Evolutionary conservation across 495 filamentous ascomycete species (phyloP), one percentile per base, ranked within the genome.

Genomic region (Xylaria flabelliformis): DNA sequence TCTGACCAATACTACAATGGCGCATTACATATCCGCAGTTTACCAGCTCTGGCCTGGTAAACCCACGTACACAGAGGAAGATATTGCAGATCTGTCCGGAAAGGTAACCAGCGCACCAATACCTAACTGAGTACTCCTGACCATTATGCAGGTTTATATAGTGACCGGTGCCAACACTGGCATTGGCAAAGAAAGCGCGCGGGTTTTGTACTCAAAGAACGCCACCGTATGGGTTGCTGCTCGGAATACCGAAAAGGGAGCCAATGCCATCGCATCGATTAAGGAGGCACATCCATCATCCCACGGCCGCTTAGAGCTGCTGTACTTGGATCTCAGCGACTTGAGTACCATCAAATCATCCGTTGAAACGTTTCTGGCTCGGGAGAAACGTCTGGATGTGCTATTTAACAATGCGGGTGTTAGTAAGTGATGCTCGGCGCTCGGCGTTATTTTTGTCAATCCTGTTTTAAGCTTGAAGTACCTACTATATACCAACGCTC

Each of bases 221-320:
- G 87, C 81, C 26, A 86, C 79, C 4, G 83, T 90, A 55, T 88
- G 87, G 78, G 74, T 88, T 34, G 84, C 85, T n/a, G 81, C 82
- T n/a, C 86, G 88, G 50, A 83, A 77, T 46, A 75, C 78, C 39
- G 73, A 76, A 21, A 84, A 79, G 39, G 79, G 78, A 32, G 74
- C 77, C 21, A 50, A 44, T 56, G 80, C 78, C 34, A 78, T 82
- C 46, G 62, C 67, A 61, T 69, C 64, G 10, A 74, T 80, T 69
- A 69, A 66, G 53, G 78, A 73, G 66, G 74, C 71, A 17, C 76
- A 64, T 55, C 76, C 80, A 12, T 53, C 55, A 10, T 80, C 79
- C 5, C 74, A 69, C 6, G 80, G 78, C 26, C 72, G 56, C 12
- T 74, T 82, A 3, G 77, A 75, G 48, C 74, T 77, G 32, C 72